Evolutionary conservation across 2,329 filamentous ascomycete species (phyloP).

Genomic region (Teratosphaeriaceae sp.): DNA sequence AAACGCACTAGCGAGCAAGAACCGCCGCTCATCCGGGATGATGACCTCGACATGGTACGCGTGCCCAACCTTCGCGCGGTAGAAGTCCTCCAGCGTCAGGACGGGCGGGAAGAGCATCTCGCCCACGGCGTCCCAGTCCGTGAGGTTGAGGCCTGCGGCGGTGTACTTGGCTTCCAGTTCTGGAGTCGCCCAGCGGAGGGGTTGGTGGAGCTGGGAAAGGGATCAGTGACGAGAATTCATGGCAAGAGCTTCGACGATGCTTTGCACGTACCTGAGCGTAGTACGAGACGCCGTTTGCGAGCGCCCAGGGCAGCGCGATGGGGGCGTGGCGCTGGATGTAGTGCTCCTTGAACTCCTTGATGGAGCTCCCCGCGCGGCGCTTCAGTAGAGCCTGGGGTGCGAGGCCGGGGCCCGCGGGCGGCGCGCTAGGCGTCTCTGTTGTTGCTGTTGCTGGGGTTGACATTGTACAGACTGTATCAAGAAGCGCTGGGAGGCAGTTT

Average conservation of each 20-base stretch:
- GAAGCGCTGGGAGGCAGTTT: too few relatives aligned
- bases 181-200: constrained; percentile 7
- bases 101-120: constrained; percentile 7
- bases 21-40: constrained; percentile 9
- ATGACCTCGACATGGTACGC: constrained; percentile 9
- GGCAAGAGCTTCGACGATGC: not conserved
- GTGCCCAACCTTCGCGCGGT: not conserved
- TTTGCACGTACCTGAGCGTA: constrained; percentile 13
- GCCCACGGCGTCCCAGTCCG: constrained; percentile 12
- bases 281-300: constrained; percentile 9
- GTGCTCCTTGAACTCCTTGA: constrained; percentile 9
- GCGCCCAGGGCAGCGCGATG: constrained; percentile 9
- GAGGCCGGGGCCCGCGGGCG: too few relatives aligned
- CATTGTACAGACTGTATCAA: too few relatives aligned
- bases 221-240: not conserved
- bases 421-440: too few relatives aligned
- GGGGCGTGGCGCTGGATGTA: constrained; percentile 8
- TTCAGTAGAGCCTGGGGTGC: constrained; percentile 5
- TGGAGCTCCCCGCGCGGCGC: constrained; percentile 3
- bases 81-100: not conserved
- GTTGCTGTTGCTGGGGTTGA: not conserved
- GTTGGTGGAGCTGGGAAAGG: constrained; percentile 8
- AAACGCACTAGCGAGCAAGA: constrained; percentile 8
- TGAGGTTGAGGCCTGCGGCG: constrained; percentile 6
- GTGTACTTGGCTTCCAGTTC: not conserved